Evolutionary conservation across 768 basidiomycete species (phyloP), one percentile per base, ranked within the genome.

Genomic region (Lactarius sanguifluus): DNA sequence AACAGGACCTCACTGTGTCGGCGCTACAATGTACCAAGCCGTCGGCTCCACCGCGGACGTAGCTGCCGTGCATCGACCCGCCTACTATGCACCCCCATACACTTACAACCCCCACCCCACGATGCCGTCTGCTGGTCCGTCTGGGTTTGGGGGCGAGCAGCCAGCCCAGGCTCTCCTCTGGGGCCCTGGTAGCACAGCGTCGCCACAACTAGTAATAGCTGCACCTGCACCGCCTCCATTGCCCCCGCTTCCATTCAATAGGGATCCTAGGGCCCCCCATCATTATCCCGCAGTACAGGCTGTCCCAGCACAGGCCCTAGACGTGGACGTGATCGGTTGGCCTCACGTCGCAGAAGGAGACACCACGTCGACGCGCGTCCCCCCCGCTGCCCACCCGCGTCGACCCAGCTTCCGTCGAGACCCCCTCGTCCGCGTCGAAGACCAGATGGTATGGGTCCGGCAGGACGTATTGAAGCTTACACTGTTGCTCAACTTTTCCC

Each of bases 351-450:
- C 23, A 25, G 23, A 36, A 15, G 6, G 23, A 8, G 60, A 38
- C 5, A 10, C 5, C 13, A 18, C 13, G 25, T 7, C 41, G 2
- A 61, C 2, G 58, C 54, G 25, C 8, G 18, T n/a, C 10, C 40
- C 28, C 20, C 20, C n/a, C 20, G n/a, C 6, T 3, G 45, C 43
- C 43, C 13, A 12, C 23, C 2, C 25, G 13, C 13, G 15, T 12
- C 41, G 2, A 5, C 50, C 50, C n/a, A 23, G 23, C 23, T 23
- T 13, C 38, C 38, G 28, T 8, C 12, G 30, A 20, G 59, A 50
- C 5, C 57, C 66, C 25, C 9, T 64, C 18, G 66, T 67, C 43
- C 66, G 66, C n/a, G 13, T 64, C 16, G 52, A 64, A 4, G 66
- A 67, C 23, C 12, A 9, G 16, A 25, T 67, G 3, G 34, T 38